Evolutionary conservation across 768 basidiomycete species (phyloP).

Genomic region (Mycena rebaudengoi): DNA sequence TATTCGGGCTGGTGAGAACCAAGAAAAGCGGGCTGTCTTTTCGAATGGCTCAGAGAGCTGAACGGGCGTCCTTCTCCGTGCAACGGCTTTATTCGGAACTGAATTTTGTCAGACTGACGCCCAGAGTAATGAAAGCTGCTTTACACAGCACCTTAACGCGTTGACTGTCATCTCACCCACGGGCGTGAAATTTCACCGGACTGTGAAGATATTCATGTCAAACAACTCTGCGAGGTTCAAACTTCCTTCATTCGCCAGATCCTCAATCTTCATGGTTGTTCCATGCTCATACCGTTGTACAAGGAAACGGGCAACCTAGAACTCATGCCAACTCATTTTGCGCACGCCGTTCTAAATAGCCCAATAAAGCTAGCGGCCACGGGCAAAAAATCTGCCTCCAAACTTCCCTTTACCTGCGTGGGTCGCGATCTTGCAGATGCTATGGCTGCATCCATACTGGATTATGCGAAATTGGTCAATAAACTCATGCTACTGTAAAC

Average conservation of each 20-base stretch:
- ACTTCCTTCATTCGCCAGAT: constrained; percentile 28
- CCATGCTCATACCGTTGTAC: constrained; percentile 26
- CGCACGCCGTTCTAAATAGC: background rate
- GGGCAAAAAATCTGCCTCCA: background rate
- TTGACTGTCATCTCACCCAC: no score
- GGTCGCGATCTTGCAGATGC: background rate
- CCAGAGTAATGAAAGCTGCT: constrained; percentile 17
- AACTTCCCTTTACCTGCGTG: constrained; percentile 11
- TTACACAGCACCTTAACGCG: constrained; percentile 31
- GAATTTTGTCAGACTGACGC: constrained; percentile 24
- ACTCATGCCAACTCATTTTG: constrained; percentile 5
- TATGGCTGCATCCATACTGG: background rate
- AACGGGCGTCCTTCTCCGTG: no score
- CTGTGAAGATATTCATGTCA: constrained; percentile 8
- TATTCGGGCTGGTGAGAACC: no score
- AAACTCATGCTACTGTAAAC: background rate
- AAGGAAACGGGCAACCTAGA: constrained; percentile 33
- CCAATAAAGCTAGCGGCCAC: constrained; percentile 1
- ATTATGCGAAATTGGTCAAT: background rate
- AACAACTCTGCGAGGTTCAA: constrained; percentile 27
- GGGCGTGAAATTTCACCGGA: constrained; percentile 32
- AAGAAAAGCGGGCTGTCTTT: no score
- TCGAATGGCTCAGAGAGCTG: no score
- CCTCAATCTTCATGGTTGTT: constrained; percentile 27
- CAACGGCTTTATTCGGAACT: no score